These are phyloP conservation scores for Picochlorum sp. DNA, from an alignment of 139 green algal species.

Conservation along the genomic window DNA sequence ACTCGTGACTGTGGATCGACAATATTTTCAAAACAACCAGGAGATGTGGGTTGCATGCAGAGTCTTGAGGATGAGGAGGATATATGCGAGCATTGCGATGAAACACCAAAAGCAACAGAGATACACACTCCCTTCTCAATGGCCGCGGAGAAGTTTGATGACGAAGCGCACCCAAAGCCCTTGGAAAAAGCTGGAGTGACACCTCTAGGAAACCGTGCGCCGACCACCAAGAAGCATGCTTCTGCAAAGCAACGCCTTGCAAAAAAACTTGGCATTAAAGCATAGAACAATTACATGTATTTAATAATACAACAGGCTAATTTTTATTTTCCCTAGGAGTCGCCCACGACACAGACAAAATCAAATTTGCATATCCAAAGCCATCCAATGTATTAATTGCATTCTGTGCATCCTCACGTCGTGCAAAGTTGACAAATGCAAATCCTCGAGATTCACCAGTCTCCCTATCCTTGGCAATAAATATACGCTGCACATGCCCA, in stretches of 20 bases:
- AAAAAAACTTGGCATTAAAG: neutral
- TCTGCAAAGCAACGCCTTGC: neutral
- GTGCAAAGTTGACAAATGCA: constrained; percentile 96
- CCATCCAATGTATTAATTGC: constrained; percentile 89
- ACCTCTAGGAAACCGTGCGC: neutral
- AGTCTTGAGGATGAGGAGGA: too few relatives aligned
- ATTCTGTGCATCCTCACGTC: constrained; percentile 72
- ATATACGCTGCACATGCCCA: constrained; percentile 84
- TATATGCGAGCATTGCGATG: too few relatives aligned
- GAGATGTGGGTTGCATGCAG: neutral
- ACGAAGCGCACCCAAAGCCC: too few relatives aligned
- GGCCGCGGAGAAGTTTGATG: too few relatives aligned
- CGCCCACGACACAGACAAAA: constrained; percentile 89
- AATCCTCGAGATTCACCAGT: constrained; percentile 90
- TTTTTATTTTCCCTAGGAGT: constrained; percentile 42
- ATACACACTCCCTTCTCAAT: too few relatives aligned
- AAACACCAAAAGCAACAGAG: too few relatives aligned
- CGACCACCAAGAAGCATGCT: neutral
- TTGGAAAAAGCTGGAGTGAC: neutral
- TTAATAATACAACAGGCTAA: neutral
- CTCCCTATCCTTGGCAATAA: constrained; percentile 90
- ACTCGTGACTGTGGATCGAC: neutral
- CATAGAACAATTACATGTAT: constrained; percentile 1
- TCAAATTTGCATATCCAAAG: constrained; percentile 98
- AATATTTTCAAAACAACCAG: neutral